Evolutionary conservation across 2,329 filamentous ascomycete genomes (phyloP).

Genomic region (Sporothrix pseudoabietina): DNA sequence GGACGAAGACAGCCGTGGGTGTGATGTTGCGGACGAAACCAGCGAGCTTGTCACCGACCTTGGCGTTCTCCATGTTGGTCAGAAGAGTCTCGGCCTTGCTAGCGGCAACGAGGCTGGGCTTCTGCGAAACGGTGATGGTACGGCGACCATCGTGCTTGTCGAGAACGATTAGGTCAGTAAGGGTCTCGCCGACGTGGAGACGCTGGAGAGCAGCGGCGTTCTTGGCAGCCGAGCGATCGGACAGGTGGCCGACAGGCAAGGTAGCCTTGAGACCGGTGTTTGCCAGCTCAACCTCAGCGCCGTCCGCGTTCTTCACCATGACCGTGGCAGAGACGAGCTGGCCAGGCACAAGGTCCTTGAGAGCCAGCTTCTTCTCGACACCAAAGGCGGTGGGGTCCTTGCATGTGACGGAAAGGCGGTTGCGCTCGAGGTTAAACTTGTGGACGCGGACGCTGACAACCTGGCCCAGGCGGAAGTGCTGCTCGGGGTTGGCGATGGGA

Average conservation of each 20-base stretch:
- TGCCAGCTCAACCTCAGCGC: conserved; percentile 74
- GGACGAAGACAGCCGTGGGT: conserved; percentile 78
- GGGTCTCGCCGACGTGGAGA: conserved; percentile 78
- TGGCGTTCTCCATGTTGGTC: conserved; percentile 69
- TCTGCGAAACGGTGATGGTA: conserved; percentile 76
- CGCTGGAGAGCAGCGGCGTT: conserved; percentile 75
- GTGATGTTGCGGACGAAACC: conserved; percentile 89
- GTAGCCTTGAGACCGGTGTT: conserved; percentile 75
- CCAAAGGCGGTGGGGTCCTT: conserved; percentile 83
- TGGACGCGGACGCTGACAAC: conserved; percentile 90
- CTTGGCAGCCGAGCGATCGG: conserved; percentile 81
- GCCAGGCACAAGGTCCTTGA: conserved; percentile 73
- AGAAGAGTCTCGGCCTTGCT: conserved; percentile 72
- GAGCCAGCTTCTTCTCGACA: conserved; percentile 71
- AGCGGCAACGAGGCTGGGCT: conserved; percentile 78
- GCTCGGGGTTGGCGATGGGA: conserved; percentile 82
- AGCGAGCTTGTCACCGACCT: conserved; percentile 66
- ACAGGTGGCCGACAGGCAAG: conserved; percentile 75
- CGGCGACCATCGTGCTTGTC: conserved; percentile 79
- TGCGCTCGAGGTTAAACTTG: conserved; percentile 70
- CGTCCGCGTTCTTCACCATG: conserved; percentile 76
- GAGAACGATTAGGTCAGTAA: conserved; percentile 82
- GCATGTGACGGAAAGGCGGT: conserved; percentile 84
- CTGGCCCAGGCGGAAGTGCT: conserved; percentile 89
- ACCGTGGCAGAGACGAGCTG: conserved; percentile 76